Conservation (phyloP, 306 rosid genomes). For the Begonia peltatifolia region DNA sequence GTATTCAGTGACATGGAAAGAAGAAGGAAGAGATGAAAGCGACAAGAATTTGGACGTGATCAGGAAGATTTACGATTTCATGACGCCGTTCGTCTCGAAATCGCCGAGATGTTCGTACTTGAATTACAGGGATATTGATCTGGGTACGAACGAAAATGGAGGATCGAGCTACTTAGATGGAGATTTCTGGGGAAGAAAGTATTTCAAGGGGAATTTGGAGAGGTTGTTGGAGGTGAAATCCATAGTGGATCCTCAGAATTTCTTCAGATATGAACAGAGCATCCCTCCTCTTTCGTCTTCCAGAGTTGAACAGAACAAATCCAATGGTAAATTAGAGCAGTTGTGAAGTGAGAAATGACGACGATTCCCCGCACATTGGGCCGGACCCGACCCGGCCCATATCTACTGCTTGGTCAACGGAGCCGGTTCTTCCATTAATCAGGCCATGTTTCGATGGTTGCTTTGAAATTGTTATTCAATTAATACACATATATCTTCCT, state of each 20-base stretch:
- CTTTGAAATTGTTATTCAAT: too few relatives aligned
- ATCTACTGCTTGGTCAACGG: too few relatives aligned
- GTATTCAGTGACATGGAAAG: conserved; percentile 56
- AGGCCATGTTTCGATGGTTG: too few relatives aligned
- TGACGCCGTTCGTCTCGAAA: conserved; percentile 48
- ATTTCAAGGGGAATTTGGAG: conserved; percentile 49
- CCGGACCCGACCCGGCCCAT: too few relatives aligned
- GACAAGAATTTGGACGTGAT: conserved; percentile 22
- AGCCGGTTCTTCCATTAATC: too few relatives aligned
- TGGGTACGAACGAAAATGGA: conserved; percentile 44
- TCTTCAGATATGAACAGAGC: conserved; percentile 59
- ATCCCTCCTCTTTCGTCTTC: conserved; percentile 33
- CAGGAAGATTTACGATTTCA: conserved; percentile 35
- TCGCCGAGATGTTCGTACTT: conserved; percentile 59
- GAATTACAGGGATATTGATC: conserved; percentile 62
- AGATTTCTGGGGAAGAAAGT: conserved; percentile 54
- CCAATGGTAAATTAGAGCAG: conserved; percentile 15
- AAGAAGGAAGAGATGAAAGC: conserved; percentile 22
- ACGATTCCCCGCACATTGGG: too few relatives aligned
- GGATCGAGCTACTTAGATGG: conserved; percentile 33
- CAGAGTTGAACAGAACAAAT: conserved; percentile 1
- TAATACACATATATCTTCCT: too few relatives aligned
- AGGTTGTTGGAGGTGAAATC: conserved; percentile 46
- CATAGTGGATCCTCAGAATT: conserved; percentile 44
- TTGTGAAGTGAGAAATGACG: background rate